These are phyloP conservation scores for Phyllosticta citrichinensis DNA, from an alignment of 2,329 filamentous ascomycete species.

Conservation along the genomic window DNA sequence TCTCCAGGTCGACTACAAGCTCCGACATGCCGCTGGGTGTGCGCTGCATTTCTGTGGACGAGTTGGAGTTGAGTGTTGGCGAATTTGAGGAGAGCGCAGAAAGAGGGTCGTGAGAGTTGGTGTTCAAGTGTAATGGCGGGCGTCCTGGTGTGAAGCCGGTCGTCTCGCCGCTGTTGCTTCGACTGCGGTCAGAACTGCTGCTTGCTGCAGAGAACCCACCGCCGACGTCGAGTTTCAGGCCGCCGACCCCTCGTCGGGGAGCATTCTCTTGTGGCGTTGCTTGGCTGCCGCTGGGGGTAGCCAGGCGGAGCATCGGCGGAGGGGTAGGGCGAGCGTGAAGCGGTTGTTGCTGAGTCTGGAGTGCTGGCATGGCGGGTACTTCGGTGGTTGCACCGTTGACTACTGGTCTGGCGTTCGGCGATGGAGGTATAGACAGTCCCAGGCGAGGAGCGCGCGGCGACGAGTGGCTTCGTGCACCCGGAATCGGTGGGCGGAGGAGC, in stretches of 20 bases:
- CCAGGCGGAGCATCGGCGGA: conserved; percentile 71
- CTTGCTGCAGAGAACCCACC: conserved; percentile 58
- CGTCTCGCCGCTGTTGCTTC: conserved; percentile 74
- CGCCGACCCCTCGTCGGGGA: conserved; percentile 11
- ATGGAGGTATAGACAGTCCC: conserved; percentile 82
- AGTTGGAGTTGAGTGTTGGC: conserved; percentile 56
- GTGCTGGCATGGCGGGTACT: conserved; percentile 34
- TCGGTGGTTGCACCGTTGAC: conserved; percentile 46
- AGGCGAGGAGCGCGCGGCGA: conserved; percentile 63
- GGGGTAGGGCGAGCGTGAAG: conserved; percentile 1
- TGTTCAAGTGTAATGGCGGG: conserved; percentile 7
- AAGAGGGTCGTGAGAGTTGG: conserved; percentile 6
- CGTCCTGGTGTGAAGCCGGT: conserved; percentile 50
- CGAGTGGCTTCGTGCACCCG: conserved; percentile 48
- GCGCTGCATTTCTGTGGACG: conserved; percentile 74
- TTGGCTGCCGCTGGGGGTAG: conserved; percentile 78
- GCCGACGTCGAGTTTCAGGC: conserved; percentile 42
- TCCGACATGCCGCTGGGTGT: conserved; percentile 61
- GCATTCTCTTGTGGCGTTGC: conserved; percentile 60
- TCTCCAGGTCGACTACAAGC: conserved; percentile 61
- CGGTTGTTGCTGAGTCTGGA: conserved; percentile 30
- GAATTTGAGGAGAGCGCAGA: conserved; percentile 5
- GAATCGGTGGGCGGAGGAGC: conserved; percentile 73
- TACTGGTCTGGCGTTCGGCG: conserved; percentile 71
- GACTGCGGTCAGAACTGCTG: conserved; percentile 74